Conservation (phyloP, 23 red algal genomes). For the Pyropia yezoensis region DNA sequence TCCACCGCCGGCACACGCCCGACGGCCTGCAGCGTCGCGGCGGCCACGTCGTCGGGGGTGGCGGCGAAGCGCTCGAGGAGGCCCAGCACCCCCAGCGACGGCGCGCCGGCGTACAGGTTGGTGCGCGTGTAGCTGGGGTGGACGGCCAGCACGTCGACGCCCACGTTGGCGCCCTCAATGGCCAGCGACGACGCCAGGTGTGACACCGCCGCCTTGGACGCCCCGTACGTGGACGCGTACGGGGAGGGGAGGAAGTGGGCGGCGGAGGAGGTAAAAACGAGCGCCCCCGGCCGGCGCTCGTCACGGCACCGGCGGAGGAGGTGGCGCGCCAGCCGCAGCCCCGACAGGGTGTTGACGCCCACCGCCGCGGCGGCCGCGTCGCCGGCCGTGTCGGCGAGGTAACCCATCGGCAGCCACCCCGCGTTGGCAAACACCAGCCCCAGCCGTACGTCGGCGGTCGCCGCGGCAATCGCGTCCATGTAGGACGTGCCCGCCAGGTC, state of each 20-base stretch:
- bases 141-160: constrained; percentile 67
- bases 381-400: constrained; percentile 33
- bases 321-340: constrained; percentile 29
- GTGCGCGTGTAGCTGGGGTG: constrained; percentile 92
- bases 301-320: constrained; percentile 38
- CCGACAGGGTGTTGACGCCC: constrained; percentile 45
- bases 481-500: constrained; percentile 14
- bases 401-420: constrained; percentile 80
- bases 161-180: constrained; percentile 57
- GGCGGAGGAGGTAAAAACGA: constrained; percentile 80
- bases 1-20: constrained; percentile 70
- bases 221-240: constrained; percentile 75
- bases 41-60: constrained; percentile 70
- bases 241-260: constrained; percentile 75
- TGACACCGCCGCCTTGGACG: constrained; percentile 72
- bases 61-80: constrained; percentile 72
- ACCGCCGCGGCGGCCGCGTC: constrained; percentile 28
- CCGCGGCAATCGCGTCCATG: constrained; percentile 25
- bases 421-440: constrained; percentile 78
- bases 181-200: constrained; percentile 84
- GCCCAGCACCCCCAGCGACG: constrained; percentile 59
- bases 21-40: constrained; percentile 36
- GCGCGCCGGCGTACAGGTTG: constrained; percentile 60
- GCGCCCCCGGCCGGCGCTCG: constrained; percentile 18
- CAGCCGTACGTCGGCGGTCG: constrained; percentile 18